These are phyloP conservation scores for Capsella bursapastoris DNA, from an alignment of 345 rosid species.

Conservation along the genomic window DNA sequence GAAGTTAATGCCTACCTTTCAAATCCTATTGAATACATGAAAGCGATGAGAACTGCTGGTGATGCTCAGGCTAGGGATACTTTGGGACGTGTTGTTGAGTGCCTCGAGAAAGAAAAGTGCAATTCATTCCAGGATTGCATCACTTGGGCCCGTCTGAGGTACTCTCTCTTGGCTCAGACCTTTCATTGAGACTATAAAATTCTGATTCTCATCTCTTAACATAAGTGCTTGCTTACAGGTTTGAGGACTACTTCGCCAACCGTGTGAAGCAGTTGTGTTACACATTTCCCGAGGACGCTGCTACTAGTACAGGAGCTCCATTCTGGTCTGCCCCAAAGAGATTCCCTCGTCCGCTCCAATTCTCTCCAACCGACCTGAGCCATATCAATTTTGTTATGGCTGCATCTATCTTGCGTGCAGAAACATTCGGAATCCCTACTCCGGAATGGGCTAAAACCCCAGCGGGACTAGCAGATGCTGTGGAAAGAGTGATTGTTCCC, in stretches of 20 bases:
- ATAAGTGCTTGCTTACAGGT: constrained; percentile 56
- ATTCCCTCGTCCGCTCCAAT: constrained; percentile 82
- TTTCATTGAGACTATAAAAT: neutral
- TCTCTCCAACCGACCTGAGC: constrained; percentile 69
- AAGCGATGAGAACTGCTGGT: constrained; percentile 70
- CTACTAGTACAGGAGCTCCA: constrained; percentile 88
- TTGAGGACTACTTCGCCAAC: constrained; percentile 85
- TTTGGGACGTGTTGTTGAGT: constrained; percentile 72
- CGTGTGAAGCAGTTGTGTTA: constrained; percentile 85
- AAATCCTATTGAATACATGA: constrained; percentile 64
- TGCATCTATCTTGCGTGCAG: constrained; percentile 85
- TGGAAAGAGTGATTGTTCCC: constrained; percentile 77
- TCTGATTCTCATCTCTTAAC: constrained; percentile 4
- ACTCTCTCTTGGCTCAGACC: neutral
- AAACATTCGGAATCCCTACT: constrained; percentile 80
- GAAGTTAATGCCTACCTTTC: constrained; percentile 85
- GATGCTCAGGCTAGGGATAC: constrained; percentile 94
- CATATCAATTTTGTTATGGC: constrained; percentile 77
- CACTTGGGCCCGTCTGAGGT: constrained; percentile 88
- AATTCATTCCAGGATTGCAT: constrained; percentile 81
- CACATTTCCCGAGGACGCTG: constrained; percentile 97
- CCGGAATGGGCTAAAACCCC: constrained; percentile 86
- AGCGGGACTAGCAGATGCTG: constrained; percentile 65
- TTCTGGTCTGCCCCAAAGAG: constrained; percentile 99
- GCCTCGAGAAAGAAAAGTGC: constrained; percentile 83